Evolutionary conservation across 306 rosid genomes (phyloP), one percentile per base, ranked within the genome.

Genomic region (Luffa acutangula): DNA sequence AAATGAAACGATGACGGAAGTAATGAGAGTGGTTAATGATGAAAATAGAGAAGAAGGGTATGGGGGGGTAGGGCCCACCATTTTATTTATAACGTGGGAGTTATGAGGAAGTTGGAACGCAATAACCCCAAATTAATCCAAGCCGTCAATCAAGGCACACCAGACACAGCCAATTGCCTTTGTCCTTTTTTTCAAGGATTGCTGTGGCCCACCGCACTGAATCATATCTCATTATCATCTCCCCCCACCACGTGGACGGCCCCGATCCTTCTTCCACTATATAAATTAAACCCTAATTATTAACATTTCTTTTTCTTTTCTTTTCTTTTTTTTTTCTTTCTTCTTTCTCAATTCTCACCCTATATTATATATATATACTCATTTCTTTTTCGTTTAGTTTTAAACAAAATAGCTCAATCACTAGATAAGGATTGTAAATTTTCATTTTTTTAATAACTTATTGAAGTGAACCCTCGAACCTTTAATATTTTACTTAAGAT

Each of bases 151-250:
- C 52, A 76, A 54, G 66, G 79, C 64, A 53, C 14, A 54, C 31
- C 66, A 76, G 79, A 56, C 79, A 75, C 18, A 73, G 15, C 45
- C 66, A 53, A 76, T 76, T 56, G 65, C 12, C 52, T 17, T 56
- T 56, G 65, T 76, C 64, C 65, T 11, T 34, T 36, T 31, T 12
- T 54, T 54, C 63, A 75, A 52, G 9, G 49, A 76, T 76, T 56
- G 31, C 11, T 9, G 13, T 76, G 79, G 11, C 79, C 79, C 67
- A 76, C 79, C 51, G 14, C 78, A 74, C 60, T 14, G 15, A 74
- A 74, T 74, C 78, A 51, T 51, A 74, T 74, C 78, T 74, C 78
- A 7, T 74, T 74, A 51, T 74, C 78, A 51, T 51, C 78, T 8
- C 41, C 20, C 33, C 74, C 12, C 74, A 8, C 78, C 78, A 74